These are phyloP conservation scores for Cryphonectria carpinicola DNA, from an alignment of 2,329 filamentous ascomycete species.

Conservation along the genomic window DNA sequence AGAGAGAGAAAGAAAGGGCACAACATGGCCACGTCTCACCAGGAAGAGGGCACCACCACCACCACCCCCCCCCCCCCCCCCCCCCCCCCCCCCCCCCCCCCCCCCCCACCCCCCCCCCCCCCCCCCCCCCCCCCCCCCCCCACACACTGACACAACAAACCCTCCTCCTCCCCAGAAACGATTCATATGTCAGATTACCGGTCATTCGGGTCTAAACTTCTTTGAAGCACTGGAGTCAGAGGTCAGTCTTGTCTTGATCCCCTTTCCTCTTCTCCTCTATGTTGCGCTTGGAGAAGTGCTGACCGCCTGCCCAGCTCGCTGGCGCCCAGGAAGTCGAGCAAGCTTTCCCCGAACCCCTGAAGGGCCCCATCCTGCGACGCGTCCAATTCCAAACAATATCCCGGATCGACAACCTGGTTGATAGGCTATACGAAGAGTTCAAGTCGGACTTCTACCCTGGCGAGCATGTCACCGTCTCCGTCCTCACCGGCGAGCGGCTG, in stretches of 20 bases:
- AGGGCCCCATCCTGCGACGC: conserved; percentile 85
- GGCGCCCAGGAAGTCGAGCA: conserved; percentile 89
- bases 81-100: background rate
- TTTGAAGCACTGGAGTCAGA: conserved; percentile 92
- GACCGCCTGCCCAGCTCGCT: conserved; percentile 58
- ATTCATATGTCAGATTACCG: conserved; percentile 96
- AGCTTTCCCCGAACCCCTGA: conserved; percentile 87
- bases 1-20: background rate
- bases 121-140: background rate
- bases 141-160: conserved; percentile 23
- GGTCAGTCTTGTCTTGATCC: conserved; percentile 57
- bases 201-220: conserved; percentile 87
- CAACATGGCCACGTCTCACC: conserved; percentile 1
- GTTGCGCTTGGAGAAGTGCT: conserved; percentile 30
- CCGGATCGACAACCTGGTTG: conserved; percentile 80
- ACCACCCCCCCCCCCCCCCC: no score
- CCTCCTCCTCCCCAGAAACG: no score
- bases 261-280: conserved; percentile 7
- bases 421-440: conserved; percentile 75
- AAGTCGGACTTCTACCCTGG: conserved; percentile 90
- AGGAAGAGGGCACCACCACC: conserved; percentile 34
- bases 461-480: conserved; percentile 76
- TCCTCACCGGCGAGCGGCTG: conserved; percentile 69
- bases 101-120: background rate
- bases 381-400: conserved; percentile 91